phyloP scores from a whole-genome alignment of 495 filamentous ascomycete genomes.

The Aspergillus sclerotiicarbonarius region DNA sequence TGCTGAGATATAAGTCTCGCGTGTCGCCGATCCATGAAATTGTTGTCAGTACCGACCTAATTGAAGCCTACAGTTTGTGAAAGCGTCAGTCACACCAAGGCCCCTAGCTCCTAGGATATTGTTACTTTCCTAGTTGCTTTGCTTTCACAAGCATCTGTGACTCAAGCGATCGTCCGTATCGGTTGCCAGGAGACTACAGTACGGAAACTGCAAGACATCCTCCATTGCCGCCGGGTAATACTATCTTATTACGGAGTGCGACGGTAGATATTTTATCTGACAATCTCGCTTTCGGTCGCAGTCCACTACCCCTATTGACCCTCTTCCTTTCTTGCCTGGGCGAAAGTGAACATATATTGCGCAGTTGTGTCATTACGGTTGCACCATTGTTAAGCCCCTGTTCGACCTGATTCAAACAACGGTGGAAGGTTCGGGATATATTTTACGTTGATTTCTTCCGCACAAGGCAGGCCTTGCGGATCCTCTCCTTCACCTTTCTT shows the following conservation, averaged over 20 bases:
- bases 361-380: not conserved
- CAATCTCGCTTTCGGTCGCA: not conserved
- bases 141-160: not conserved
- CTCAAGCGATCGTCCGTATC: not conserved
- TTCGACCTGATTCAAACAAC: not conserved
- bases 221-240: not conserved
- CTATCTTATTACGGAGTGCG: not conserved
- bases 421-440: not conserved
- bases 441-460: constrained; percentile 1
- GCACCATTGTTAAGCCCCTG: not conserved
- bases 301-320: not conserved
- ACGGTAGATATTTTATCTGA: not conserved
- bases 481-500: not conserved
- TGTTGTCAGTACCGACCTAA: not conserved
- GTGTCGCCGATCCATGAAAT: not conserved
- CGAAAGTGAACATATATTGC: not conserved
- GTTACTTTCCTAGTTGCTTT: not conserved
- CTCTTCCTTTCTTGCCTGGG: not conserved
- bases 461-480: constrained; percentile 18
- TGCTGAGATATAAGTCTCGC: not conserved
- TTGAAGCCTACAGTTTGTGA: not conserved
- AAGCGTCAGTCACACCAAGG: not conserved
- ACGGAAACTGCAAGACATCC: not conserved
- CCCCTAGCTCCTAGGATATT: not conserved
- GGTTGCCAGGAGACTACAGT: not conserved